A percentile compares a stretch with the other conserved stretches of the same genome.
Evolutionary conservation across 441 rosid genomes (phyloP).

Genomic region (Kokia cookei): DNA sequence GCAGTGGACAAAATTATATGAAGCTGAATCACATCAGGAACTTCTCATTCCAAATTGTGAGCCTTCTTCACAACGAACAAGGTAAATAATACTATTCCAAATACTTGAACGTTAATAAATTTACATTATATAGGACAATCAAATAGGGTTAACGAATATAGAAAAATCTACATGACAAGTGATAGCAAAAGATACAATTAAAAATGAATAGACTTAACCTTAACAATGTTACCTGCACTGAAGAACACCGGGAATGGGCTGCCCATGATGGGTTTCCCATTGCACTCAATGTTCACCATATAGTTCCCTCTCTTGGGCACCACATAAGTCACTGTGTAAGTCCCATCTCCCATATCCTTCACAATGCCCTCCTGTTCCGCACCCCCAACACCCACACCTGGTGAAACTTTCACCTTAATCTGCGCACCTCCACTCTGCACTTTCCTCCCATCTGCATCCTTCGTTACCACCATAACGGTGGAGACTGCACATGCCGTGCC

Average conservation of each 20-base stretch:
- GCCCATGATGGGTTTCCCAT: constrained; percentile 84
- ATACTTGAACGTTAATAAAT: not conserved
- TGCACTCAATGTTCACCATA: constrained; percentile 87
- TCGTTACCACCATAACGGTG: constrained; percentile 70
- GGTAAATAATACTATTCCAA: not conserved
- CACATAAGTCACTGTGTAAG: constrained; percentile 77
- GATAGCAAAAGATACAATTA: not conserved
- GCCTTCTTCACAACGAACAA: not conserved
- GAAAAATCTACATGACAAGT: not conserved
- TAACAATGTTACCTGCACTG: constrained; percentile 61
- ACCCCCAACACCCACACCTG: constrained; percentile 96
- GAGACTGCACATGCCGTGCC: constrained; percentile 89
- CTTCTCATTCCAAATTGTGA: not conserved
- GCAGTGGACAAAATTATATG: not conserved
- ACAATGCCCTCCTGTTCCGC: constrained; percentile 84
- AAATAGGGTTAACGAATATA: not conserved
- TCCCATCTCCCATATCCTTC: constrained; percentile 95
- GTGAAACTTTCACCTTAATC: constrained; percentile 75
- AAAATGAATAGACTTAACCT: not conserved
- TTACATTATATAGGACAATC: not conserved
- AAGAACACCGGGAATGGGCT: constrained; percentile 98
- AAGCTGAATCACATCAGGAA: not conserved
- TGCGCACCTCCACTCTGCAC: constrained; percentile 69
- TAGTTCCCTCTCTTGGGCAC: constrained; percentile 98
- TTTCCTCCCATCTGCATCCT: constrained; percentile 91